Conservation (phyloP, 768 basidiomycete species). For the Serendipita vermifera region DNA sequence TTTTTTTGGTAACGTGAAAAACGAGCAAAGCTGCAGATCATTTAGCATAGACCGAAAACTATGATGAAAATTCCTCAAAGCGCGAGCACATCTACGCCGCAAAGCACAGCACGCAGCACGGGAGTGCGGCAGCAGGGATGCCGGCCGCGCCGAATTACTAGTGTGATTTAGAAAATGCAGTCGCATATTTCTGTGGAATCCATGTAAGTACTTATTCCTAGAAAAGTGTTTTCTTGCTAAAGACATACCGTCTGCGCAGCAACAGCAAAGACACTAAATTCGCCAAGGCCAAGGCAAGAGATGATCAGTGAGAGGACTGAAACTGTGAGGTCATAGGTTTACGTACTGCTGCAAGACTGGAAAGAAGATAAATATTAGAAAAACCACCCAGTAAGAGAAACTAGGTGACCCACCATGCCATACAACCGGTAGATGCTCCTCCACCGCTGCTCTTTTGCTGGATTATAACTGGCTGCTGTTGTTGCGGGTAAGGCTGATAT, state of each 20-base stretch:
- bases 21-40: no score
- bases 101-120: no score
- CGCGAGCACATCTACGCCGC: no score
- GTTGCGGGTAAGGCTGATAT: not conserved
- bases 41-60: no score
- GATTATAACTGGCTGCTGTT: slow-evolving; percentile 17
- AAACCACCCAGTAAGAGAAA: not conserved
- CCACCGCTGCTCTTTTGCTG: slow-evolving; percentile 35
- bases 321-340: not conserved
- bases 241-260: slow-evolving; percentile 42
- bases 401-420: slow-evolving; percentile 29
- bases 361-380: slow-evolving; percentile 19
- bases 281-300: slow-evolving; percentile 16
- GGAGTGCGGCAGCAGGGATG: no score
- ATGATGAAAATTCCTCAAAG: no score
- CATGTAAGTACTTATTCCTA: no score
- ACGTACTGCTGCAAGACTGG: slow-evolving; percentile 15
- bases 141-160: no score
- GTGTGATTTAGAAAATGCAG: slow-evolving; percentile 43
- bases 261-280: slow-evolving; percentile 33
- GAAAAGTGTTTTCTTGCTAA: slow-evolving; percentile 12
- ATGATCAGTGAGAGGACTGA: slow-evolving; percentile 12
- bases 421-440: slow-evolving; percentile 47
- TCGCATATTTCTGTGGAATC: slow-evolving; percentile 50
- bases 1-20: no score